Evolutionary conservation across 164 flowering plant species (phyloP).

Genomic region (Aristolochia contorta): DNA sequence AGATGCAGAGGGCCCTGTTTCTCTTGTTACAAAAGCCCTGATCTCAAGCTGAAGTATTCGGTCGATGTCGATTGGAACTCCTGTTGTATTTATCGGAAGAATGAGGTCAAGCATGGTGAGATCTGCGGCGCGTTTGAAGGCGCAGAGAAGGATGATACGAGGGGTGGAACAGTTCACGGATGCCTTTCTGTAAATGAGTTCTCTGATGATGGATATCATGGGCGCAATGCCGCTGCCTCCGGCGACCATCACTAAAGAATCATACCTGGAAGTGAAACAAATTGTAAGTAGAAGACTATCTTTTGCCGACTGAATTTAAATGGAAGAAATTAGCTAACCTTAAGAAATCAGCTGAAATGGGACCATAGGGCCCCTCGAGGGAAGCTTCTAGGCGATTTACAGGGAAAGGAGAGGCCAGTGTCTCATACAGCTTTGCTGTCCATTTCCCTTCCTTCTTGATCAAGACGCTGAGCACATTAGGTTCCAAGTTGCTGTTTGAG

Average conservation of each 20-base stretch:
- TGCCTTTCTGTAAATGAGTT: conserved; percentile 31
- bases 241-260: conserved; percentile 65
- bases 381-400: conserved; percentile 48
- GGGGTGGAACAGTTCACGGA: conserved; percentile 27
- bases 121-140: conserved; percentile 45
- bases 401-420: conserved; percentile 39
- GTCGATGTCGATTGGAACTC: conserved; percentile 23
- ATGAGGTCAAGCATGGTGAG: conserved; percentile 71
- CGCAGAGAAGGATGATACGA: conserved; percentile 34
- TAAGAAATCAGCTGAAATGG: conserved; percentile 45
- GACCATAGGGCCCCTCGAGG: conserved; percentile 91
- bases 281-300: no score
- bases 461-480: conserved; percentile 46
- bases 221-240: conserved; percentile 90
- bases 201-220: conserved; percentile 60
- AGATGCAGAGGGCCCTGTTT: conserved; percentile 24
- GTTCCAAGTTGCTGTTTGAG: conserved; percentile 48
- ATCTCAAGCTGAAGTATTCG: conserved; percentile 27
- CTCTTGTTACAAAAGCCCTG: conserved; percentile 62
- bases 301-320: neutral
- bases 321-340: conserved; percentile 23
- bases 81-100: conserved; percentile 31
- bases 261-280: conserved; percentile 52
- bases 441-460: conserved; percentile 57
- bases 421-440: conserved; percentile 48